Base-by-base conservation (phyloP, 345 rosid species). In the Capsella bursapastoris region DNA sequence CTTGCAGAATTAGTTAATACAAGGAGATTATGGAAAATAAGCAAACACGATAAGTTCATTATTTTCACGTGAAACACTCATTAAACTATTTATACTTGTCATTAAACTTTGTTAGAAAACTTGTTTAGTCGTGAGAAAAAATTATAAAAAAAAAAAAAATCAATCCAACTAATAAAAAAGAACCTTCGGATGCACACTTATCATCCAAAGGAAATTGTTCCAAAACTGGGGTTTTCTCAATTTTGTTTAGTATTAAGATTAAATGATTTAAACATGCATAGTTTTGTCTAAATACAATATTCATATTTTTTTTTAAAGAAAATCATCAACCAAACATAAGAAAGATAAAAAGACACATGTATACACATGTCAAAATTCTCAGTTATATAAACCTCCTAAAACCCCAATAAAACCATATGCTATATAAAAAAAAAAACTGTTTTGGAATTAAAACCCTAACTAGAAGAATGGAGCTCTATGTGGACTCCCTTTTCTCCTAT, bases 401-500 rank as follows among this genome's bases (percentile, higher is more conserved):
- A 8, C 55, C 60, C 66, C 11, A 28, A 11, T 15, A 51, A 62
- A 61, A 51, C 40, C 52, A 32, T n/a, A 22, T 22, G 25, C 37
- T 34, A n/a, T n/a, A n/a, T n/a, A 49, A 4, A 14, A 25, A 8
- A 8, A 64, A 29, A 73, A 52, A 18, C 32, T 13, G 61, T 15
- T 48, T 15, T 5, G 14, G 59, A 57, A 50, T 37, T 14, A 2
- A 67, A 58, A 60, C 14, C 64, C 69, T 76, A 73, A 10, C 5
- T 14, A 13, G 25, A 22, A 13, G 18, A 61, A 55, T 53, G 71
- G 80, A 63, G 75, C 22, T 65, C 76, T 64, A 48, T 4, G 1
- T 18, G 76, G 80, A 65, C 1, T 49, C 57, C 76, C 57, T 58
- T 77, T 71, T 31, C 76, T 57, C 56, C 68, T 64, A 50, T 51